A percentile compares a stretch with the other conserved stretches of the same genome.
Conservation (phyloP, 2,329 filamentous ascomycete species). For the Davidsoniella eucalypti region DNA sequence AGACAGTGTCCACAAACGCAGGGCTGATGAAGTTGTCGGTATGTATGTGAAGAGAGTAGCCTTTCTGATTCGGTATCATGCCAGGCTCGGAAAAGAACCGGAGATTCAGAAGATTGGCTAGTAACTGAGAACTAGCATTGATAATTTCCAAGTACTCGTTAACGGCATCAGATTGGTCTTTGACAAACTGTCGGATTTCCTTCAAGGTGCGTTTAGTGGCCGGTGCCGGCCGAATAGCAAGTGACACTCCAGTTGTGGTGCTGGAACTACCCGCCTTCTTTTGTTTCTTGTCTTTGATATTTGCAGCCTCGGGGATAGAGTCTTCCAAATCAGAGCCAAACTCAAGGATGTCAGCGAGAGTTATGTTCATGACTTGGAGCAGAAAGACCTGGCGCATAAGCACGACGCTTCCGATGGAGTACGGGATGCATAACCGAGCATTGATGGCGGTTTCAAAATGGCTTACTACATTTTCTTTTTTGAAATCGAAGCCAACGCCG, state of each 20-base stretch:
- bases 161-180: constrained; percentile 20
- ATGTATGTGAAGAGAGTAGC: constrained; percentile 21
- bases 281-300: constrained; percentile 1
- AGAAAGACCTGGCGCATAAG: constrained; percentile 23
- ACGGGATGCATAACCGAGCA: constrained; percentile 17
- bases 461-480: neutral
- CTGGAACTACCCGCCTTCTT: neutral
- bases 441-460: constrained; percentile 16
- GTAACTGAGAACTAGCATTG: constrained; percentile 19
- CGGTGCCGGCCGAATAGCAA: constrained; percentile 18
- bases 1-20: constrained; percentile 26
- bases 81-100: constrained; percentile 26
- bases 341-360: constrained; percentile 27
- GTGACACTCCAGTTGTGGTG: constrained; percentile 17
- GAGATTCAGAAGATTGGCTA: constrained; percentile 21
- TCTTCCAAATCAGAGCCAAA: constrained; percentile 19
- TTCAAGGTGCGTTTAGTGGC: constrained; percentile 19
- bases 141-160: constrained; percentile 23
- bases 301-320: neutral
- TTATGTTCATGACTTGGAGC: constrained; percentile 24
- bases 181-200: constrained; percentile 19
- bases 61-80: constrained; percentile 28
- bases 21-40: constrained; percentile 27
- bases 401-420: constrained; percentile 21
- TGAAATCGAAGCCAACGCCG: constrained; percentile 20